phyloP scores from a whole-genome alignment of 2,329 filamentous ascomycete species.

The Botrytis tulipae region DNA sequence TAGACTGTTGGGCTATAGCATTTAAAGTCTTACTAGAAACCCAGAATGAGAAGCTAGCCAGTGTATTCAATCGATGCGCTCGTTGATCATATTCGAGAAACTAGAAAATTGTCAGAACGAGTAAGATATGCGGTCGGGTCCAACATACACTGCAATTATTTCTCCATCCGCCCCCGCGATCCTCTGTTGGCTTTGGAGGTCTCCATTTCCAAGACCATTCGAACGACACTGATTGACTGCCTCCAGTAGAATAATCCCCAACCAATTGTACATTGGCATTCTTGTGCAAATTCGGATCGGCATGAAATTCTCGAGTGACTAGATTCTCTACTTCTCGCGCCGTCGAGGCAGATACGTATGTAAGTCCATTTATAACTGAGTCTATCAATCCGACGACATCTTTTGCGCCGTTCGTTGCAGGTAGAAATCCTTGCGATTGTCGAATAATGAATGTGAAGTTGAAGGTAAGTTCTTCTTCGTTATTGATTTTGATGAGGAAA shows the following conservation, averaged over 20 bases:
- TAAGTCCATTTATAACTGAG: conserved; percentile 82
- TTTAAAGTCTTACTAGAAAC: conserved; percentile 65
- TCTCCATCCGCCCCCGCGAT: conserved; percentile 88
- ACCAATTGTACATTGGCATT: conserved; percentile 93
- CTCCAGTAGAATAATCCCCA: conserved; percentile 84
- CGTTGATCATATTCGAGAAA: conserved; percentile 97
- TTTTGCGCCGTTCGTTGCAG: conserved; percentile 48
- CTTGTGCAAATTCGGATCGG: conserved; percentile 95
- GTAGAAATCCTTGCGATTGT: conserved; percentile 45
- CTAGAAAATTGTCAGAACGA: conserved; percentile 44
- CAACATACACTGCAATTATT: conserved; percentile 81
- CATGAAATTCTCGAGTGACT: conserved; percentile 92
- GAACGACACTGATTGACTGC: conserved; percentile 81
- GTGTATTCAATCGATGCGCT: conserved; percentile 80
- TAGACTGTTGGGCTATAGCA: conserved; percentile 22
- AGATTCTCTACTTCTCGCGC: conserved; percentile 87
- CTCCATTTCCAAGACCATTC: conserved; percentile 98
- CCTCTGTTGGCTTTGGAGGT: conserved; percentile 77
- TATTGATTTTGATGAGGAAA: conserved; percentile 82
- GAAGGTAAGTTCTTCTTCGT: conserved; percentile 90
- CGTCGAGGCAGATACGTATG: conserved; percentile 86
- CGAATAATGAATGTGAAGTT: conserved; percentile 86
- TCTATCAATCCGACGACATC: conserved; percentile 56
- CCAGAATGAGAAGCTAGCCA: conserved; percentile 94
- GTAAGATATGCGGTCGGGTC: background rate